Conservation (phyloP, 306 rosid species). For the Dalbergia cochinchinensis region DNA sequence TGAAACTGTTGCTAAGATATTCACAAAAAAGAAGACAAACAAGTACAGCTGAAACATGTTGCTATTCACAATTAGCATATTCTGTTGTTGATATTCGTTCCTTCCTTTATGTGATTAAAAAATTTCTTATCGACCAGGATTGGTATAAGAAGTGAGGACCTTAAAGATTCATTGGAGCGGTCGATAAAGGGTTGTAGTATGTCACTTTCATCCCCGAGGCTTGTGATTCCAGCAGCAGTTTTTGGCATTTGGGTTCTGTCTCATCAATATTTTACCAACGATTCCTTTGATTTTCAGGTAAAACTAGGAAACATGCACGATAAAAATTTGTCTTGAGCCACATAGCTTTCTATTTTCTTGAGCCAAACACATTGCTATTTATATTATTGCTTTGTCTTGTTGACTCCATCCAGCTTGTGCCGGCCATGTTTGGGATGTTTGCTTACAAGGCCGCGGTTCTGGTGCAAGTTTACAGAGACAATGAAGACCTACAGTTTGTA, state of each 20-base stretch:
- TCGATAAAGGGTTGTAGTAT: conserved; percentile 74
- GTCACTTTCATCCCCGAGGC: conserved; percentile 94
- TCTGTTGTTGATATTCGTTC: conserved; percentile 37
- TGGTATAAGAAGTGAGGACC: conserved; percentile 92
- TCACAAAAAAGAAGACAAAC: conserved; percentile 77
- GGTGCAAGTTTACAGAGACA: conserved; percentile 93
- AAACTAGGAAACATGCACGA: conserved; percentile 1
- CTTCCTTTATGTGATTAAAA: conserved; percentile 39
- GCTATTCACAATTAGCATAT: conserved; percentile 14
- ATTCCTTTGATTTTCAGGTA: conserved; percentile 92
- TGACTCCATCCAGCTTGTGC: conserved; percentile 73
- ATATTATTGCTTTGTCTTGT: conserved; percentile 28
- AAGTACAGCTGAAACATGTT: conserved; percentile 60
- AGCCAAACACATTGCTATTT: conserved; percentile 16
- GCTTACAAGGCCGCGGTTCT: conserved; percentile 92
- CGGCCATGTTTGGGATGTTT: conserved; percentile 95
- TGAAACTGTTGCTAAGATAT: conserved; percentile 77
- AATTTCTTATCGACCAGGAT: conserved; percentile 62
- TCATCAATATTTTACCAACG: conserved; percentile 65
- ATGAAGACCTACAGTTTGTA: conserved; percentile 68
- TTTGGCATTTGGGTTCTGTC: conserved; percentile 80
- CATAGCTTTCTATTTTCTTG: neutral
- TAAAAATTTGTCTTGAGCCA: neutral
- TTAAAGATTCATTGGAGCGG: conserved; percentile 74
- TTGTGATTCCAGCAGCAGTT: conserved; percentile 85